These are phyloP conservation scores for Saturnispora zaruensis DNA, from an alignment of 805 yeast species.

Conservation along the genomic window DNA sequence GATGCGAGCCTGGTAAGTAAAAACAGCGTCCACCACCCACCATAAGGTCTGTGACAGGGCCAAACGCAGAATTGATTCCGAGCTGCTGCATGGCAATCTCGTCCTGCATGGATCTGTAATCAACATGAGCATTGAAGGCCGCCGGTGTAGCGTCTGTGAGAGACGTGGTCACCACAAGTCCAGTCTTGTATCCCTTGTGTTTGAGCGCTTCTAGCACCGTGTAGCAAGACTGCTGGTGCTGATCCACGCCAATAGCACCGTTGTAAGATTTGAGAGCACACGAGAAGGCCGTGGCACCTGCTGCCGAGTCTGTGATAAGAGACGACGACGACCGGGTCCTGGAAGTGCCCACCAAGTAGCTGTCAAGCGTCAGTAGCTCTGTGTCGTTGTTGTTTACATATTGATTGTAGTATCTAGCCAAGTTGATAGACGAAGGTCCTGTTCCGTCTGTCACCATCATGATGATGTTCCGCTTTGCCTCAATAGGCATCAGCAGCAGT, in stretches of 20 bases:
- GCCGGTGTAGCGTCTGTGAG: constrained; percentile 96
- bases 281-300: constrained; percentile 92
- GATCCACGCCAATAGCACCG: constrained; percentile 84
- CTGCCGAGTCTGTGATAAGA: constrained; percentile 88
- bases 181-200: constrained; percentile 71
- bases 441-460: constrained; percentile 94
- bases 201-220: constrained; percentile 85
- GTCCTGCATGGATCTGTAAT: constrained; percentile 69
- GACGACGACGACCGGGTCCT: constrained; percentile 75
- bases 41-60: constrained; percentile 72
- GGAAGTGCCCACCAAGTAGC: constrained; percentile 69
- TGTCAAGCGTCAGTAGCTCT: constrained; percentile 47
- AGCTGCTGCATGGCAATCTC: constrained; percentile 81
- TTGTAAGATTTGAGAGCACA: constrained; percentile 79
- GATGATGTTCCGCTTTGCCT: constrained; percentile 59
- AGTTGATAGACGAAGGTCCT: constrained; percentile 81
- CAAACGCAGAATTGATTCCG: constrained; percentile 67
- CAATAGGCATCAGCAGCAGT: neutral
- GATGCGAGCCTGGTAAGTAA: constrained; percentile 45
- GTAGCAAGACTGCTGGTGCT: constrained; percentile 68
- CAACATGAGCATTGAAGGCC: constrained; percentile 74
- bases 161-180: constrained; percentile 86
- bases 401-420: constrained; percentile 72
- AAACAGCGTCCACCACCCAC: constrained; percentile 90
- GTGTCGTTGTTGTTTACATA: constrained; percentile 44